A percentile compares a stretch with the other conserved stretches of the same genome.
Evolutionary conservation across 148 eudicot species (phyloP).

Genomic region (Chenopodium album): DNA sequence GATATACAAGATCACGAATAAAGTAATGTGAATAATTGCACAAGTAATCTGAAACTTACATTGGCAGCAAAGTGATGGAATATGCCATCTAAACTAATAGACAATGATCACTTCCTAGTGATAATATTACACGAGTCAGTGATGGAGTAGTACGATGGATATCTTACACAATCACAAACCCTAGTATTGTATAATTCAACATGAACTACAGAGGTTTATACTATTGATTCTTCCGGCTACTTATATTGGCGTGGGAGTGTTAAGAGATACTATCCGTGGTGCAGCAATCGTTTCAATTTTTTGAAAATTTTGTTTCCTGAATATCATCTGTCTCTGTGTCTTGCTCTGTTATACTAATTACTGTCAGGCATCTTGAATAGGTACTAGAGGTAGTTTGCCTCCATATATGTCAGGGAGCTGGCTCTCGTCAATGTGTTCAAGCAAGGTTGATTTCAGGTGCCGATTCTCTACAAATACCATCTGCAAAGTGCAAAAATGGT

Average conservation of each 20-base stretch:
- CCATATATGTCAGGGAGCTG: slow-evolving; percentile 85
- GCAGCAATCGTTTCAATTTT: background rate
- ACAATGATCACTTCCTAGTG: background rate
- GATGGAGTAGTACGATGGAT: background rate
- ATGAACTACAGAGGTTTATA: background rate
- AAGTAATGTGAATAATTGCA: background rate
- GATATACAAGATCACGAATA: background rate
- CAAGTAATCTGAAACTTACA: too few species aligned
- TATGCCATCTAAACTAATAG: background rate
- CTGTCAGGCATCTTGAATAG: slow-evolving; percentile 47
- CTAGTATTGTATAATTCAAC: background rate
- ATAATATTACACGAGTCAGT: background rate
- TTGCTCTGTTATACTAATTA: background rate
- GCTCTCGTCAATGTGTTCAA: slow-evolving; percentile 75
- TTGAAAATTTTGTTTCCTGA: background rate
- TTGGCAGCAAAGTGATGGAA: background rate
- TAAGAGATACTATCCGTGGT: background rate
- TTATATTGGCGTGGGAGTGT: background rate
- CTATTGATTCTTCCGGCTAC: background rate
- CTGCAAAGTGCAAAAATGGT: slow-evolving; percentile 30
- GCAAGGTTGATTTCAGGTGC: slow-evolving; percentile 55
- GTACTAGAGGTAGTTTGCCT: slow-evolving; percentile 66
- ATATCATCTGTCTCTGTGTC: background rate
- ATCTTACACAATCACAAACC: background rate
- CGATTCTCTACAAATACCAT: slow-evolving; percentile 68